A percentile compares a stretch with the other conserved stretches of the same genome.
These are phyloP conservation scores for Xylariales sp. DNA, from an alignment of 2,329 filamentous ascomycete species.

Conservation along the genomic window DNA sequence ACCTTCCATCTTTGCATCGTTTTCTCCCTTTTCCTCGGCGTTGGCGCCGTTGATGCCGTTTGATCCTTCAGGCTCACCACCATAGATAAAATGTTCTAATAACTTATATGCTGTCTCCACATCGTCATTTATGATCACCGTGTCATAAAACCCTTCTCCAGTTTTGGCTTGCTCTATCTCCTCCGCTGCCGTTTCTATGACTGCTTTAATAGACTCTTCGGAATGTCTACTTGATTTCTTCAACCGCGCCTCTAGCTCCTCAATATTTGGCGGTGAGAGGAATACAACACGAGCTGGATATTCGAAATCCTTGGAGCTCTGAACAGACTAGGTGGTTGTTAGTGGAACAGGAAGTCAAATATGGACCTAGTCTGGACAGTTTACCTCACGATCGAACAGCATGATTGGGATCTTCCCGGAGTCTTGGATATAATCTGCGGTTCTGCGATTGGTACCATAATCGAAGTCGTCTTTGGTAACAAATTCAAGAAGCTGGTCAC, in stretches of 20 bases:
- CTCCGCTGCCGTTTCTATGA: conserved; percentile 34
- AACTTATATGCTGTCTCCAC: conserved; percentile 43
- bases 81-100: conserved; percentile 46
- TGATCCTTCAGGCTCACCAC: conserved; percentile 10
- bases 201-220: conserved; percentile 43
- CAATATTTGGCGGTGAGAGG: conserved; percentile 37
- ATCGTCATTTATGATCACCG: conserved; percentile 46
- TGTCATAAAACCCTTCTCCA: conserved; percentile 42
- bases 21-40: conserved; percentile 8
- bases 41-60: conserved; percentile 15
- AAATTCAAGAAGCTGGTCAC: conserved; percentile 56
- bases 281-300: conserved; percentile 53
- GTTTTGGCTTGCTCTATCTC: conserved; percentile 39
- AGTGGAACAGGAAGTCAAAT: too few relatives aligned
- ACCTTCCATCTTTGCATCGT: conserved; percentile 9
- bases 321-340: conserved; percentile 38
- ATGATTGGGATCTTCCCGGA: conserved; percentile 57
- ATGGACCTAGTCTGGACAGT: too few relatives aligned
- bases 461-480: conserved; percentile 42
- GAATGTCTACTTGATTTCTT: conserved; percentile 34
- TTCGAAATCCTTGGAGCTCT: conserved; percentile 53
- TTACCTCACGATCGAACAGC: conserved; percentile 48
- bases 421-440: conserved; percentile 46
- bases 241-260: conserved; percentile 34
- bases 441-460: conserved; percentile 53